Percentiles rank a stretch among this genome's conserved stretches.
These are phyloP conservation scores for Flaveria ramosissima DNA, from an alignment of 129 eudicot species.

Conservation along the genomic window DNA sequence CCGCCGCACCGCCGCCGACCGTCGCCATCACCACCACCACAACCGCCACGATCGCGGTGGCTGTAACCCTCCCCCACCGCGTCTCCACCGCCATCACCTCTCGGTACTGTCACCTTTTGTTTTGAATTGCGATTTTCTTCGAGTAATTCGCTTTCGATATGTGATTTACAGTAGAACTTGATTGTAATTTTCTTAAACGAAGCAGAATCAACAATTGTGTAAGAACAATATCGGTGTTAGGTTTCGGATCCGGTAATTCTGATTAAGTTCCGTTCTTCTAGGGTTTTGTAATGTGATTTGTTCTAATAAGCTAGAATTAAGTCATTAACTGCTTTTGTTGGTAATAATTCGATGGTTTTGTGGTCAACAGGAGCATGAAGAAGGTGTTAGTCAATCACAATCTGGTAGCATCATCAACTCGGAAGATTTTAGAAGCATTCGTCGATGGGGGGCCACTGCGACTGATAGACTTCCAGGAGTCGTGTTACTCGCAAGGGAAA, in stretches of 20 bases:
- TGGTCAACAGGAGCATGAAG: slow-evolving; percentile 55
- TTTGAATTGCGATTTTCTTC: neutral
- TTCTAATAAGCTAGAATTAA: neutral
- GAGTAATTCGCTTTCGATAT: neutral
- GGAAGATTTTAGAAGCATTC: slow-evolving; percentile 41
- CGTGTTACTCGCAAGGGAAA: slow-evolving; percentile 88
- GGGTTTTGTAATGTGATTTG: neutral
- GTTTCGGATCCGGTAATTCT: neutral
- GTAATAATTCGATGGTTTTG: slow-evolving; percentile 7
- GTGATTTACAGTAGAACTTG: neutral
- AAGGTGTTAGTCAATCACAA: slow-evolving; percentile 39
- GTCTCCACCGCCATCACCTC: slow-evolving; percentile 30
- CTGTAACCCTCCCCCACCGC: slow-evolving; percentile 43
- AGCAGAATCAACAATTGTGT: neutral
- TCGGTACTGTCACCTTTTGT: slow-evolving; percentile 11
- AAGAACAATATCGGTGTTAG: neutral
- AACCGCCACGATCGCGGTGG: slow-evolving; percentile 42
- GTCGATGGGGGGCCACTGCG: slow-evolving; percentile 44
- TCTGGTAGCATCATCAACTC: slow-evolving; percentile 41
- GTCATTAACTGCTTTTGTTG: slow-evolving; percentile 51
- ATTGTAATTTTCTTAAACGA: neutral
- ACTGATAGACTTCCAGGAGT: slow-evolving; percentile 85
- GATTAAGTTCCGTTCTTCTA: neutral
- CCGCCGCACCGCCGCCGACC: slow-evolving; percentile 31
- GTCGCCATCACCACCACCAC: slow-evolving; percentile 31